Conservation (phyloP, 371 early-diverging fungal species). For the Parasitella parasitica region DNA sequence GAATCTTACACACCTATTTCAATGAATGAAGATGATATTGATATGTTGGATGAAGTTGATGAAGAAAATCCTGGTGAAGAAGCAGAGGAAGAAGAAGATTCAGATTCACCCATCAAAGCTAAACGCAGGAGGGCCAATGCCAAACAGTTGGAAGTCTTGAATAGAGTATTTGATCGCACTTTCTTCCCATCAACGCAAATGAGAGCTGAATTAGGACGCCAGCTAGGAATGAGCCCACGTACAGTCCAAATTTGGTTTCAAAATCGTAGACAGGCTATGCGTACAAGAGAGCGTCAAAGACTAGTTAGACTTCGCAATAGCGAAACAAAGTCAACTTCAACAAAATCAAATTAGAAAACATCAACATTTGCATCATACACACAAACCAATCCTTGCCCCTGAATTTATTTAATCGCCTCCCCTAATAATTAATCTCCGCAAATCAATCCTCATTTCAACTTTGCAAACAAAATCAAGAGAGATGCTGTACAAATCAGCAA, state of each 20-base stretch:
- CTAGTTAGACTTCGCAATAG: conserved; percentile 27
- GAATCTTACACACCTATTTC: conserved; percentile 11
- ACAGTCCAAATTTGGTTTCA: conserved; percentile 97
- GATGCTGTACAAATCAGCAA: neutral
- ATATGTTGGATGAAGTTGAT: neutral
- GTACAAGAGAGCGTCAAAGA: conserved; percentile 56
- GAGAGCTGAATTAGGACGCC: conserved; percentile 81
- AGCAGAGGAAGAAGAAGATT: conserved; percentile 20
- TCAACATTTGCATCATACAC: neutral
- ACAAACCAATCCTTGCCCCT: neutral
- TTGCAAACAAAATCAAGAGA: neutral
- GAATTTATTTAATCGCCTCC: neutral
- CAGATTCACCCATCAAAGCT: conserved; percentile 37
- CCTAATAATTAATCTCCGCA: neutral
- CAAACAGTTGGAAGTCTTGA: conserved; percentile 54
- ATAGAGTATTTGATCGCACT: conserved; percentile 59
- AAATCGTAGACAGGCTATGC: conserved; percentile 78
- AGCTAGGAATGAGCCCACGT: conserved; percentile 82
- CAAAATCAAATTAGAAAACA: neutral
- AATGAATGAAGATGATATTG: conserved; percentile 7
- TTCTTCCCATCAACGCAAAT: conserved; percentile 72
- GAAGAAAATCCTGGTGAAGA: conserved; percentile 3
- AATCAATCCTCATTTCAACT: neutral
- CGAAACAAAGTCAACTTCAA: conserved; percentile 6
- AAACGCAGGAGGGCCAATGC: conserved; percentile 55